A percentile compares a stretch with the other conserved stretches of the same genome.
phyloP scores from a whole-genome alignment of 192 early-diverging fungal genomes.

The Piromyces sp. region DNA sequence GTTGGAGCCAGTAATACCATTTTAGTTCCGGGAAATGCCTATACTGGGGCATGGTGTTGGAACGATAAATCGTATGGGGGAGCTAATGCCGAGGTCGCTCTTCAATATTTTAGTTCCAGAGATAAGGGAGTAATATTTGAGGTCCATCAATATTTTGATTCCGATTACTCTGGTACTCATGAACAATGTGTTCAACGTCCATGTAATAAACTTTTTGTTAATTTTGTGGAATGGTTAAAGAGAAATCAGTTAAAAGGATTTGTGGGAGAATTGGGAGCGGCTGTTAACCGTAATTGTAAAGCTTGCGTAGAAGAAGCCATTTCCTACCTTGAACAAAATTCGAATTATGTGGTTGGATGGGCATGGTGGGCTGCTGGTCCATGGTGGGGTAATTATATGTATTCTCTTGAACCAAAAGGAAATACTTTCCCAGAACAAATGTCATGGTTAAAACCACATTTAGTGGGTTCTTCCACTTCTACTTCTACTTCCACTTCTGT shows the following conservation, averaged over 20 bases:
- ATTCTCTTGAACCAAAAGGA: background rate
- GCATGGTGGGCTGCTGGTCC: conserved; percentile 10
- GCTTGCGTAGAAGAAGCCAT: background rate
- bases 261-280: conserved; percentile 8
- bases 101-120: conserved; percentile 1
- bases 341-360: conserved; percentile 1
- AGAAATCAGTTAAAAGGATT: conserved; percentile 7
- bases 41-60: conserved; percentile 11
- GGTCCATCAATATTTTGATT: conserved; percentile 15
- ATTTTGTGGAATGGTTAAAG: conserved; percentile 7
- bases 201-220: background rate
- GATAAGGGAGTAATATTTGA: conserved; percentile 14
- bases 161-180: background rate
- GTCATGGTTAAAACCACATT: background rate
- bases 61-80: conserved; percentile 2
- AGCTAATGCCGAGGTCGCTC: background rate
- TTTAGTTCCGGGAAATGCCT: conserved; percentile 7
- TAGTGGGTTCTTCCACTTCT: background rate
- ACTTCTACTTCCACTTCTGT: background rate
- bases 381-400: conserved; percentile 3
- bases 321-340: conserved; percentile 1
- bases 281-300: conserved; percentile 2
- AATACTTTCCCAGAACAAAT: background rate
- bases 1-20: conserved; percentile 8
- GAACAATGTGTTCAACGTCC: conserved; percentile 3